Percentiles rank a stretch among this genome's conserved stretches.
Conservation (phyloP, 225 moss, liverwort and hornwort genomes). For the Marchantia polymorpha region DNA sequence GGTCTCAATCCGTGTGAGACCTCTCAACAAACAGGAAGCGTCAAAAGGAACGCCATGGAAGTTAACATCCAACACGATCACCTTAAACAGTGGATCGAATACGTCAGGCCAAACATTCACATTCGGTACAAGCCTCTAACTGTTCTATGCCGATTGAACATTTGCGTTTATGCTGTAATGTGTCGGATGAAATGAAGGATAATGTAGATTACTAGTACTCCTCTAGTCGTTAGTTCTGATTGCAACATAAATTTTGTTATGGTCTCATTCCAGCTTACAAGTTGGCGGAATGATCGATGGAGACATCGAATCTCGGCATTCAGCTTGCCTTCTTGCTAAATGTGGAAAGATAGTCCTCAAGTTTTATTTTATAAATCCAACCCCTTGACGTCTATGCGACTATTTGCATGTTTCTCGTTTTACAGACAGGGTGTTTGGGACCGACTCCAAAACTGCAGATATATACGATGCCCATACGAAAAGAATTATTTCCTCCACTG, state of each 20-base stretch:
- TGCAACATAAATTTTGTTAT: no score
- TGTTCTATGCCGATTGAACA: no score
- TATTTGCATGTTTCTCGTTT: background rate
- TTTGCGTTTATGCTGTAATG: no score
- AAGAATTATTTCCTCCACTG: conserved; percentile 81
- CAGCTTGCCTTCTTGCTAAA: no score
- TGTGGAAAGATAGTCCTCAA: no score
- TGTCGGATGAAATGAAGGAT: no score
- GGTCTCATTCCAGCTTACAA: no score
- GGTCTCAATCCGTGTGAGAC: conserved; percentile 82
- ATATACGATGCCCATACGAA: conserved; percentile 85
- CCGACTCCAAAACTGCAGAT: conserved; percentile 60
- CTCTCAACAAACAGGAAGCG: conserved; percentile 73
- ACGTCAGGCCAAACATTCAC: conserved; percentile 62
- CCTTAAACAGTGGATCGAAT: conserved; percentile 51
- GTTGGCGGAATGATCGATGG: no score
- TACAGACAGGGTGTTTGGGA: conserved; percentile 81
- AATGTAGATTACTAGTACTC: no score
- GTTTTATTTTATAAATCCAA: no score
- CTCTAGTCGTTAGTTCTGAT: no score
- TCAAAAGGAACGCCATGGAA: conserved; percentile 80
- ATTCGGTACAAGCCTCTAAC: conserved; percentile 52
- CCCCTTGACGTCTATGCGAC: background rate
- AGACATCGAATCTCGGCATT: no score
- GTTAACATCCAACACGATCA: conserved; percentile 60